phyloP scores from a whole-genome alignment of 179 eudicot genomes.

The Beta lomatogona region DNA sequence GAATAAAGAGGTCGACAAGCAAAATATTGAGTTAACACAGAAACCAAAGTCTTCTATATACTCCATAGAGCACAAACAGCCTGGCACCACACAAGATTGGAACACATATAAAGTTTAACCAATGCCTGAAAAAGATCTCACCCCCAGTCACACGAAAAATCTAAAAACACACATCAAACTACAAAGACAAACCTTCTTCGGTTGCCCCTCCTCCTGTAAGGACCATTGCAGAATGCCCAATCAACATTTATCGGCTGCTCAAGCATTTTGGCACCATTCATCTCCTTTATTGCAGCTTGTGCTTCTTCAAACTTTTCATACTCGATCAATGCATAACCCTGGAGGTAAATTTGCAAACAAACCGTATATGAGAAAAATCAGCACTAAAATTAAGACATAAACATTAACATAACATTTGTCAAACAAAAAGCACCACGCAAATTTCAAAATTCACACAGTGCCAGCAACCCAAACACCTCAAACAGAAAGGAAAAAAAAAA shows the following conservation, averaged over 20 bases:
- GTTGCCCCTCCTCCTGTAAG: constrained; percentile 60
- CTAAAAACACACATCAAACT: background rate
- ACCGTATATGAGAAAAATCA: constrained; percentile 12
- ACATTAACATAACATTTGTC: background rate
- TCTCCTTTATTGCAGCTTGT: constrained; percentile 55
- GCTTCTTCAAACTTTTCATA: constrained; percentile 74
- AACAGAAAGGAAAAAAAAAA: background rate
- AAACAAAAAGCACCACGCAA: background rate
- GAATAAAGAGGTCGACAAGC: background rate
- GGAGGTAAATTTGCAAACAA: constrained; percentile 29
- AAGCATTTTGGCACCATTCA: constrained; percentile 75
- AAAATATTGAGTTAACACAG: background rate
- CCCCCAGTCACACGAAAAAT: background rate
- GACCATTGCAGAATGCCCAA: constrained; percentile 95
- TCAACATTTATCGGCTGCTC: constrained; percentile 71
- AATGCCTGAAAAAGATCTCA: background rate
- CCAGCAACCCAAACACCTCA: no score
- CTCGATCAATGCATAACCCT: constrained; percentile 95
- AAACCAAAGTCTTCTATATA: background rate
- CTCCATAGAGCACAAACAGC: background rate
- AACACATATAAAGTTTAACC: background rate
- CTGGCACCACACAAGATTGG: background rate
- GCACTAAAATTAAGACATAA: background rate
- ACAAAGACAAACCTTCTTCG: constrained; percentile 58
- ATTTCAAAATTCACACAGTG: background rate